Evolutionary conservation across 768 basidiomycete genomes (phyloP).

Genomic region (Suillus sp.): DNA sequence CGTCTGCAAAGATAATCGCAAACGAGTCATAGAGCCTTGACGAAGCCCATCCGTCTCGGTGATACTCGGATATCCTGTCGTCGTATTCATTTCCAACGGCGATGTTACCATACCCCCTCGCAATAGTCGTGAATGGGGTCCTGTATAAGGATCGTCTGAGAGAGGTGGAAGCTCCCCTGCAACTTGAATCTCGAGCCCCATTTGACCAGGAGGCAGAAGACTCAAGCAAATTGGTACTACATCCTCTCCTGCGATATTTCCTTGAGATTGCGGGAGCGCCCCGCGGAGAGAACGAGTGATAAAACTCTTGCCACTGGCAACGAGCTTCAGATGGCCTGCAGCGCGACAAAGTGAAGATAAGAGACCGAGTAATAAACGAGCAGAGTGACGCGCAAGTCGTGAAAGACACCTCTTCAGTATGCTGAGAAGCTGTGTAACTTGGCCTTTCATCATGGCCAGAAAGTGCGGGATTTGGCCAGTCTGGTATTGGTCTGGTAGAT

Average conservation of each 20-base stretch:
- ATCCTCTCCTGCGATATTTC: neutral
- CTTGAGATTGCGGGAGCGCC: neutral
- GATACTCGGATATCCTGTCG: neutral
- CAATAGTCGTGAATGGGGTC: neutral
- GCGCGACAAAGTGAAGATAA: neutral
- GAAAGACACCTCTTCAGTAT: neutral
- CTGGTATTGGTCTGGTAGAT: too few species aligned
- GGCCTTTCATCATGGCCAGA: too few species aligned
- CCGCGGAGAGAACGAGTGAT: neutral
- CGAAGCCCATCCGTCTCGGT: neutral
- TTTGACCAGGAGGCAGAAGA: neutral
- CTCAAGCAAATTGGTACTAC: neutral
- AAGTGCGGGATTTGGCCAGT: too few species aligned
- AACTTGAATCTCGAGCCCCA: neutral
- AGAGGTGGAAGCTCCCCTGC: neutral
- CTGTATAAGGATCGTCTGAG: conserved; percentile 4
- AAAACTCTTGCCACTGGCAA: neutral
- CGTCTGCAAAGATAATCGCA: neutral
- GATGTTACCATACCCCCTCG: neutral
- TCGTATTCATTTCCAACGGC: neutral
- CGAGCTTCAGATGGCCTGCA: neutral
- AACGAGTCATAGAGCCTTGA: neutral
- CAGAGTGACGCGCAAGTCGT: neutral
- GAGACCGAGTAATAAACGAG: neutral
- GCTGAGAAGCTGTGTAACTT: neutral